phyloP scores from a whole-genome alignment of 225 moss, liverwort and hornwort species.

The Pseudisothecium myosuroides region DNA sequence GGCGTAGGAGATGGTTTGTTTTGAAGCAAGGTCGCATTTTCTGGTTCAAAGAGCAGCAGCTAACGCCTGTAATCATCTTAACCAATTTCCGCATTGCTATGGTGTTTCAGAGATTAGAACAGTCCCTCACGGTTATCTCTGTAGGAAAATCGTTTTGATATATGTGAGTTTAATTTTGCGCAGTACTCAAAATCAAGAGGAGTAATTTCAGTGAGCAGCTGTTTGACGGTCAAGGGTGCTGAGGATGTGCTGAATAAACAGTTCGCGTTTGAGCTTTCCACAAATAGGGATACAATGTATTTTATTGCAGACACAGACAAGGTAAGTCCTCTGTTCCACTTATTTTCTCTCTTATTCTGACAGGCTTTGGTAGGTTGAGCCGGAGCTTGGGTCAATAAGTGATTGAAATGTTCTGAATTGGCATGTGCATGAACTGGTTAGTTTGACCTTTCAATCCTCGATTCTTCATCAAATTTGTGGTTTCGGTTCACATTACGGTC shows the following conservation, averaged over 20 bases:
- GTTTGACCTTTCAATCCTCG: background rate
- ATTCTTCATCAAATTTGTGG: background rate
- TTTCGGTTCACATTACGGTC: background rate
- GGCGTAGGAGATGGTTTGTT: constrained; percentile 96
- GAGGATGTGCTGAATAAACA: constrained; percentile 87
- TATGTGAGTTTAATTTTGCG: background rate
- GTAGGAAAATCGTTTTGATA: background rate
- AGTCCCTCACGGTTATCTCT: background rate
- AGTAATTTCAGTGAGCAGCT: constrained; percentile 71
- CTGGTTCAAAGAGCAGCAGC: constrained; percentile 88
- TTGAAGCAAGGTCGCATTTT: constrained; percentile 93
- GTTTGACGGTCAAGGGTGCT: constrained; percentile 90
- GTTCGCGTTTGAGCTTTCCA: constrained; percentile 89
- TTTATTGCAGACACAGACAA: constrained; percentile 95
- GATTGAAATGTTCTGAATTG: background rate
- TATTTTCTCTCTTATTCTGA: background rate
- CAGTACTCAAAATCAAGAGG: constrained; percentile 81
- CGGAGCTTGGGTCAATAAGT: background rate
- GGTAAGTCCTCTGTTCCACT: background rate
- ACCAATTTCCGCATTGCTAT: background rate
- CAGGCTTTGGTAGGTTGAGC: background rate
- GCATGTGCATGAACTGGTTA: background rate
- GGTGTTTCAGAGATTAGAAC: background rate
- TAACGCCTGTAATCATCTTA: constrained; percentile 28
- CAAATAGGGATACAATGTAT: constrained; percentile 91